These are phyloP conservation scores for Neoboletus subvelutipes DNA, from an alignment of 768 basidiomycete genomes.

Conservation along the genomic window DNA sequence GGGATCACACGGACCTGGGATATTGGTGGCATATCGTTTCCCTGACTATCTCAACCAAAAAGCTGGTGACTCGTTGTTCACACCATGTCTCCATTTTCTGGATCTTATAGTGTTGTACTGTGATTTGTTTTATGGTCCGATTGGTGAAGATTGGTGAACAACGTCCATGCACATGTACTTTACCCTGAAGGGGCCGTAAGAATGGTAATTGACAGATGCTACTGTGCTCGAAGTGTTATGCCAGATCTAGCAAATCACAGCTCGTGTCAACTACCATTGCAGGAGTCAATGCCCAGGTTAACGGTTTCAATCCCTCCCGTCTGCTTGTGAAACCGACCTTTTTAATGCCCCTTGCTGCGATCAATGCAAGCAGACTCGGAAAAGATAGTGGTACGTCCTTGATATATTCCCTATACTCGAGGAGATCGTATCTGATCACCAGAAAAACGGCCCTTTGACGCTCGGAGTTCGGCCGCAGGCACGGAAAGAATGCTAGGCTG, in stretches of 20 bases:
- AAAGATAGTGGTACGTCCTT: too few relatives aligned
- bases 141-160: background rate
- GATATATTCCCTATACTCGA: too few relatives aligned
- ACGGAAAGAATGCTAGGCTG: too few relatives aligned
- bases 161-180: background rate
- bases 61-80: slow-evolving; percentile 1
- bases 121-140: slow-evolving; percentile 11
- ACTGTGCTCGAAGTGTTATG: background rate
- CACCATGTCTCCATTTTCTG: background rate
- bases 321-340: background rate
- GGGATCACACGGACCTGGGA: background rate
- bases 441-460: too few relatives aligned
- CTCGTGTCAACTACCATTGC: background rate
- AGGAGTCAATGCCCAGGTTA: background rate
- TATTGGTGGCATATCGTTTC: background rate
- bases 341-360: background rate
- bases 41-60: background rate
- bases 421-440: too few relatives aligned
- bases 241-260: background rate
- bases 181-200: background rate
- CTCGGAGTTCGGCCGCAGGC: too few relatives aligned
- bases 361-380: background rate
- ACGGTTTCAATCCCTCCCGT: background rate
- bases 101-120: too few relatives aligned
- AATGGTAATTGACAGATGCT: background rate